phyloP scores from a whole-genome alignment of 1,284 basidiomycete genomes.

The Amylostereum areolatum region DNA sequence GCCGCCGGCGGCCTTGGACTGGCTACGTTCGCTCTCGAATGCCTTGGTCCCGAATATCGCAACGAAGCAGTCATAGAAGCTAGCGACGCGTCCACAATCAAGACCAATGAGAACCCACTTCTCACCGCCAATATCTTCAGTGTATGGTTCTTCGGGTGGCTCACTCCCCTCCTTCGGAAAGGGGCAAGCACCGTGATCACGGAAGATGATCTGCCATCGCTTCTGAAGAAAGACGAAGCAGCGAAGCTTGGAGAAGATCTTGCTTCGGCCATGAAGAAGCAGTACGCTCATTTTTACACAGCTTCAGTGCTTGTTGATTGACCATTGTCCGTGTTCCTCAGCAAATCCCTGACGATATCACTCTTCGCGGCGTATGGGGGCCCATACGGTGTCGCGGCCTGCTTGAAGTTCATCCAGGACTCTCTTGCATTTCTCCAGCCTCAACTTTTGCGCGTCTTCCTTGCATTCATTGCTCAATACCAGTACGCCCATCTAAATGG shows the following conservation, averaged over 20 bases:
- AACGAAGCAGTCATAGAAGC: conserved; percentile 28
- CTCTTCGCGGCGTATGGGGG: conserved; percentile 75
- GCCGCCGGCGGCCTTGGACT: conserved; percentile 44
- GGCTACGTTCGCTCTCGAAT: conserved; percentile 64
- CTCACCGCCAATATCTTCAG: conserved; percentile 83
- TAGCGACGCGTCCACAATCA: conserved; percentile 23
- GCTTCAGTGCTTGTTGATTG: no score
- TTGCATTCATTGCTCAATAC: conserved; percentile 79
- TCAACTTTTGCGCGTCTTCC: conserved; percentile 76
- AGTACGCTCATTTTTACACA: conserved; percentile 31
- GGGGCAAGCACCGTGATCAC: conserved; percentile 60
- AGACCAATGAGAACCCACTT: conserved; percentile 63
- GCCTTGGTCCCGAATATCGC: conserved; percentile 60
- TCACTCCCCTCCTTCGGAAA: conserved; percentile 73
- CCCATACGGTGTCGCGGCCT: conserved; percentile 64
- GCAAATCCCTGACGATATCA: conserved; percentile 64
- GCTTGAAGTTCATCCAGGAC: conserved; percentile 78
- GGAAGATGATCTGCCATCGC: conserved; percentile 70
- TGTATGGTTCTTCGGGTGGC: conserved; percentile 73
- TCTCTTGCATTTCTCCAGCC: conserved; percentile 83
- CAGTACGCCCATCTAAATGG: conserved; percentile 38
- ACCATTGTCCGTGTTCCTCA: conserved; percentile 3
- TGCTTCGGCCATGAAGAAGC: conserved; percentile 52
- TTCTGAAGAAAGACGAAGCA: conserved; percentile 68
- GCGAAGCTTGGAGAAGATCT: conserved; percentile 64